A percentile compares a stretch with the other conserved stretches of the same genome.
Evolutionary conservation across 257 asterid genomes (phyloP).

Genomic region (Paulownia fortunei): DNA sequence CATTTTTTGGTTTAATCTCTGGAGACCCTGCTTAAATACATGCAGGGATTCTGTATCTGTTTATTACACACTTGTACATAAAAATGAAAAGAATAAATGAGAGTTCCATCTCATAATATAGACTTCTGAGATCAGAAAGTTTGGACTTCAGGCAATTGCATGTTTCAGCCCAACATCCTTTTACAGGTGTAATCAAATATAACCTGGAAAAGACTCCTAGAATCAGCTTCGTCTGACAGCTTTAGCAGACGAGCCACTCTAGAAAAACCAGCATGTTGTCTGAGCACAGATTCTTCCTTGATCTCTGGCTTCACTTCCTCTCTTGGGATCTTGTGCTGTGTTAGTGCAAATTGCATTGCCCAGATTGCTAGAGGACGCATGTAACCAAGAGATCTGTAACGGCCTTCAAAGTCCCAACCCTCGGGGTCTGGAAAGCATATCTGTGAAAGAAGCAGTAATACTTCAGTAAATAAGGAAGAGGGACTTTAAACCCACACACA

Average conservation of each 20-base stretch:
- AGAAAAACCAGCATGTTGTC: constrained; percentile 73
- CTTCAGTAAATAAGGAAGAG: constrained; percentile 5
- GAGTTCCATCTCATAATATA: constrained; percentile 13
- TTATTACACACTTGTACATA: constrained; percentile 2
- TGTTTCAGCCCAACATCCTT: constrained; percentile 58
- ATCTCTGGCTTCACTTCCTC: constrained; percentile 53
- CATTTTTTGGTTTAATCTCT: not conserved
- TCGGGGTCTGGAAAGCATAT: constrained; percentile 96
- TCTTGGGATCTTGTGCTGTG: constrained; percentile 49
- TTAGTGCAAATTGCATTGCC: constrained; percentile 99
- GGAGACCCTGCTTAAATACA: not conserved
- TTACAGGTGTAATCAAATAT: constrained; percentile 80
- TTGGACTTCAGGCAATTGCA: not conserved
- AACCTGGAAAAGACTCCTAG: constrained; percentile 74
- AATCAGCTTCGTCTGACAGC: constrained; percentile 64
- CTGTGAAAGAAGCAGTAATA: constrained; percentile 36
- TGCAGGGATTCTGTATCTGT: not conserved
- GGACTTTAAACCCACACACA: too few relatives aligned
- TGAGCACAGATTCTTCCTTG: constrained; percentile 57
- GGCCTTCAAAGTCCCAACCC: constrained; percentile 79
- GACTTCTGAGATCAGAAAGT: not conserved
- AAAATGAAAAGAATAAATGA: constrained; percentile 20
- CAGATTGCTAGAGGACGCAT: constrained; percentile 96
- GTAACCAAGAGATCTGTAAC: constrained; percentile 76
- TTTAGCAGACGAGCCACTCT: constrained; percentile 82